These are phyloP conservation scores for Fusarium temperatum DNA, from an alignment of 2,329 filamentous ascomycete species.

Conservation along the genomic window DNA sequence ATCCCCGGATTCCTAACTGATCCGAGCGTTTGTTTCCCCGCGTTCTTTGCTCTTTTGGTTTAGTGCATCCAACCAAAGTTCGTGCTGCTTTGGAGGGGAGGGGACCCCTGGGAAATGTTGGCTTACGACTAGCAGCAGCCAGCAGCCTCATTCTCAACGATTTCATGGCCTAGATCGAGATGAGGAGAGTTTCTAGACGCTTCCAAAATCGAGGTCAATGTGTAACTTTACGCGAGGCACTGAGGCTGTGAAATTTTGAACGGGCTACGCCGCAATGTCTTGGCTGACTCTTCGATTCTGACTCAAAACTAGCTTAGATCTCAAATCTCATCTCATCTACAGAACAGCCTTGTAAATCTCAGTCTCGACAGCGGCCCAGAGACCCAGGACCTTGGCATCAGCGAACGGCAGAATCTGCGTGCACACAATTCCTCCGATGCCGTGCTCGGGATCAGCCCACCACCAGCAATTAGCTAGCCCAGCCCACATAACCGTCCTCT, in stretches of 20 bases:
- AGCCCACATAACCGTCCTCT: conserved; percentile 63
- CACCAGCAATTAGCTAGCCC: conserved; percentile 69
- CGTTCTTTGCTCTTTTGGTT: conserved; percentile 9
- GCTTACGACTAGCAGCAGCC: neutral
- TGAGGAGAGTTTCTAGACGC: neutral
- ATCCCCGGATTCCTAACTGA: conserved; percentile 17
- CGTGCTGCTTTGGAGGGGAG: neutral
- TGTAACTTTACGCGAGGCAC: neutral
- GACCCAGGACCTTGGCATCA: conserved; percentile 51
- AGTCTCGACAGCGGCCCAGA: conserved; percentile 53
- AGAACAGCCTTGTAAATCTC: conserved; percentile 48
- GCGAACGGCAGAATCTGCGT: conserved; percentile 62
- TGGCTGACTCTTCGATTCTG: neutral
- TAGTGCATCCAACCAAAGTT: neutral
- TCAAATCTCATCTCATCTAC: neutral
- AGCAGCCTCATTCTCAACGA: neutral
- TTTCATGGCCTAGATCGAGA: neutral
- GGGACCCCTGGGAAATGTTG: neutral
- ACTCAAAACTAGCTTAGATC: neutral
- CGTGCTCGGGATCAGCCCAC: conserved; percentile 70
- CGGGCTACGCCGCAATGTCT: neutral
- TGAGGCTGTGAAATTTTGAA: neutral
- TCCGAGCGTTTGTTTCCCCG: conserved; percentile 17
- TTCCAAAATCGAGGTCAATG: neutral
- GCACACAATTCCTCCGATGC: conserved; percentile 62